These are phyloP conservation scores for Passalora sequoiae DNA, from an alignment of 2,329 filamentous ascomycete genomes.

Conservation along the genomic window DNA sequence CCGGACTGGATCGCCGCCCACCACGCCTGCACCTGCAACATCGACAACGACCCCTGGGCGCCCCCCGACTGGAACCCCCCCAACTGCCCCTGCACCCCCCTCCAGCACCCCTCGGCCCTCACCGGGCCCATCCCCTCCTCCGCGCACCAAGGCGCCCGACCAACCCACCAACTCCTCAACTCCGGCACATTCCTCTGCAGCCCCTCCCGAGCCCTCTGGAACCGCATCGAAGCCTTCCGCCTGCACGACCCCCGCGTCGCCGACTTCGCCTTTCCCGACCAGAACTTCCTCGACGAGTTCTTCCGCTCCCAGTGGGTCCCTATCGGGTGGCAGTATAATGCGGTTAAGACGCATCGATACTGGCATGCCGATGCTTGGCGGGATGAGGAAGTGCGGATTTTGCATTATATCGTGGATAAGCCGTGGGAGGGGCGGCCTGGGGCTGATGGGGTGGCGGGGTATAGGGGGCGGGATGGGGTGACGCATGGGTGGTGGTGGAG, in stretches of 20 bases:
- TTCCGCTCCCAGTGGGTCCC: constrained; percentile 43
- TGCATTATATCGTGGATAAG: constrained; percentile 55
- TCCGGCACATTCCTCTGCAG: constrained; percentile 49
- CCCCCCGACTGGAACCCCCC: constrained; percentile 44
- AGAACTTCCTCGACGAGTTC: constrained; percentile 50
- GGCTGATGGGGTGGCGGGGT: constrained; percentile 43
- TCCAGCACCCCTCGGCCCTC: constrained; percentile 36
- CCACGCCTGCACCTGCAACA: constrained; percentile 51
- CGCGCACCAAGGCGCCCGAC: constrained; percentile 10
- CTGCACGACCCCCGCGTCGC: constrained; percentile 37
- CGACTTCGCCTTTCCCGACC: constrained; percentile 49
- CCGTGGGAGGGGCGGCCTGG: constrained; percentile 47
- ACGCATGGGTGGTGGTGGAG: constrained; percentile 53
- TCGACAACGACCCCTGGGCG: constrained; percentile 48
- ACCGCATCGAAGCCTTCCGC: constrained; percentile 40
- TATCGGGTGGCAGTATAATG: constrained; percentile 49
- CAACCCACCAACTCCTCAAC: constrained; percentile 44
- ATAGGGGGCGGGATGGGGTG: constrained; percentile 47
- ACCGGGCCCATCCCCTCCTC: constrained; percentile 33
- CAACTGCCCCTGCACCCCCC: constrained; percentile 47
- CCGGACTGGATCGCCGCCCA: constrained; percentile 46
- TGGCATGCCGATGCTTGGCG: constrained; percentile 50
- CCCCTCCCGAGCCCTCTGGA: constrained; percentile 38
- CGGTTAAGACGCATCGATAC: constrained; percentile 51
- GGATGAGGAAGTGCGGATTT: constrained; percentile 44